Percentiles rank a stretch among this genome's conserved stretches.
phyloP scores from a whole-genome alignment of 1,284 basidiomycete species.

The Phaffia rhodozyma region DNA sequence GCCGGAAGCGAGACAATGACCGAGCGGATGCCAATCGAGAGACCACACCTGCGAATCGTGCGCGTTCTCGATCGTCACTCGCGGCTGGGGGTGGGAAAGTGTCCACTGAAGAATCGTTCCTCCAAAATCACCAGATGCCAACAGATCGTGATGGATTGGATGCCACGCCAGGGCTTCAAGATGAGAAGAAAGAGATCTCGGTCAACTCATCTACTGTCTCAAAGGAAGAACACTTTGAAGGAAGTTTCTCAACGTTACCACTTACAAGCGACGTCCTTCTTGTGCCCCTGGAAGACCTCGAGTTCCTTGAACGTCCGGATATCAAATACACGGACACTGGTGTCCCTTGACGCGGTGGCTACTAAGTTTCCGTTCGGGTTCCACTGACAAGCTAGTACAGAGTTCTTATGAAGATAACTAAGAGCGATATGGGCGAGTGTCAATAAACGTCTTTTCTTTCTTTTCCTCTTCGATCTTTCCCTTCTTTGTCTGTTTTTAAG shows the following conservation, averaged over 20 bases:
- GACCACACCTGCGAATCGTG: constrained; percentile 98
- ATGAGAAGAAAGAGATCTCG: not conserved
- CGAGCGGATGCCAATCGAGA: constrained; percentile 87
- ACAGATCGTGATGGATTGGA: constrained; percentile 71
- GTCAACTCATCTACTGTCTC: not conserved
- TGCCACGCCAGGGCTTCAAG: constrained; percentile 79
- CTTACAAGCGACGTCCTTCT: constrained; percentile 94
- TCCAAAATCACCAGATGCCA: constrained; percentile 87
- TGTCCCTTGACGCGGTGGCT: constrained; percentile 87
- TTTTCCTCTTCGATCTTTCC: not conserved
- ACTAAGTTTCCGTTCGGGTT: constrained; percentile 85
- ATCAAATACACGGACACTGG: constrained; percentile 91
- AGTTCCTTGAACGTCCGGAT: constrained; percentile 96
- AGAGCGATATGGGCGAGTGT: constrained; percentile 2
- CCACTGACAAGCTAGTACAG: constrained; percentile 84
- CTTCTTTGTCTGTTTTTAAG: too few relatives aligned
- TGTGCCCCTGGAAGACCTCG: constrained; percentile 79
- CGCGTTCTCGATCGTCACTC: constrained; percentile 74
- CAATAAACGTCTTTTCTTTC: not conserved
- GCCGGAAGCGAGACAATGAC: constrained; percentile 82
- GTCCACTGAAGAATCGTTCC: constrained; percentile 91
- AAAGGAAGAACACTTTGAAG: too few relatives aligned
- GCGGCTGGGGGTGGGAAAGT: constrained; percentile 48
- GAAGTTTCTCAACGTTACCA: constrained; percentile 22
- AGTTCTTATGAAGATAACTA: constrained; percentile 65